Evolutionary conservation across 116 monocot genomes (phyloP).

Genomic region (Papilionanthe hybrid): DNA sequence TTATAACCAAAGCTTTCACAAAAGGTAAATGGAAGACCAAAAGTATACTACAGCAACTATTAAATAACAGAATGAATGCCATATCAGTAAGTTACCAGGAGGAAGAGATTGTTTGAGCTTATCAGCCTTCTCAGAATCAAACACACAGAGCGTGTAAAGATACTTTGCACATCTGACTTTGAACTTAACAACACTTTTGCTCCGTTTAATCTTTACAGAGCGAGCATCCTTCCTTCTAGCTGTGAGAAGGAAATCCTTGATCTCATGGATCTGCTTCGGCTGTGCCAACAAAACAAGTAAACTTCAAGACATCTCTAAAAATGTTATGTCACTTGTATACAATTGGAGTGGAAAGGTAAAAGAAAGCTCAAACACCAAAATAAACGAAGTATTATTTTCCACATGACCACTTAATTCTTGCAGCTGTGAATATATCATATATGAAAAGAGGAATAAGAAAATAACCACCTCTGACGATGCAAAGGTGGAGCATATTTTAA

Average conservation of each 20-base stretch:
- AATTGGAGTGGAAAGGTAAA: too few species aligned
- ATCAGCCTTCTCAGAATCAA: constrained; percentile 37
- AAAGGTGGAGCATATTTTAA: too few species aligned
- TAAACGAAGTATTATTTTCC: too few species aligned
- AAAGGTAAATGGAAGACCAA: too few species aligned
- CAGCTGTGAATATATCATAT: too few species aligned
- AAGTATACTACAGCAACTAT: background rate
- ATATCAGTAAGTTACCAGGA: constrained; percentile 11
- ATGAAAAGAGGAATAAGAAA: too few species aligned
- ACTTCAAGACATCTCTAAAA: background rate
- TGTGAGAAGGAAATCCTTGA: constrained; percentile 56
- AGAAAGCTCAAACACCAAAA: too few species aligned
- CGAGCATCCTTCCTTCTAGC: constrained; percentile 47
- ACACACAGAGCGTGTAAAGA: constrained; percentile 38
- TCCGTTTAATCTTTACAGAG: constrained; percentile 41
- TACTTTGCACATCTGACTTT: constrained; percentile 48
- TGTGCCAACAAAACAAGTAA: background rate
- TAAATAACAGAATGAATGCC: background rate
- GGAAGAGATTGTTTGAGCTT: constrained; percentile 42
- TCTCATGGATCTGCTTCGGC: constrained; percentile 48
- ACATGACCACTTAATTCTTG: too few species aligned
- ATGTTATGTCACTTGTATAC: too few species aligned
- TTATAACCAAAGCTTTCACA: too few species aligned
- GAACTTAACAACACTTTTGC: constrained; percentile 42
- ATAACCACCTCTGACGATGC: too few species aligned